phyloP scores from a whole-genome alignment of 192 early-diverging fungal genomes.

The Backusella westeae region DNA sequence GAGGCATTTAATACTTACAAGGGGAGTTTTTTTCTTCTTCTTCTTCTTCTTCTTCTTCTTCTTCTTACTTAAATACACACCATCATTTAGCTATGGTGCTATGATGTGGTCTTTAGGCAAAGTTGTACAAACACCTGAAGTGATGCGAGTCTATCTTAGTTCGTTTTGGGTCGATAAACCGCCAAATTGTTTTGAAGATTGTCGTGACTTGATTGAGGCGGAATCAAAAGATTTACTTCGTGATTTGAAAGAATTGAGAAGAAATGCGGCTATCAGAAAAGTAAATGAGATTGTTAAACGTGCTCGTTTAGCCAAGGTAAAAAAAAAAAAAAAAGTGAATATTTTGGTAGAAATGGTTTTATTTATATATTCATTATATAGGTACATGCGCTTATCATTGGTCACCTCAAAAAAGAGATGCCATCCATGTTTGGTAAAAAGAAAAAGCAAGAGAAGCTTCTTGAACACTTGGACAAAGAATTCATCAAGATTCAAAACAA shows the following conservation, averaged over 20 bases:
- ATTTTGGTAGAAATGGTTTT: not conserved
- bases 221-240: conserved; percentile 78
- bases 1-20: not conserved
- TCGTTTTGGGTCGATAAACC: conserved; percentile 79
- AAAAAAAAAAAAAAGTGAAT: not conserved
- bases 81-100: conserved; percentile 60
- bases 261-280: conserved; percentile 80
- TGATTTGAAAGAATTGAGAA: conserved; percentile 70
- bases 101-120: conserved; percentile 93
- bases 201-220: conserved; percentile 59
- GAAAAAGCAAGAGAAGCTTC: conserved; percentile 69
- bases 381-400: conserved; percentile 85
- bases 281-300: conserved; percentile 92
- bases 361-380: conserved; percentile 23
- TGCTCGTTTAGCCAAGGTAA: conserved; percentile 65
- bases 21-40: not conserved
- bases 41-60: not conserved
- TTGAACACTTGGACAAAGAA: conserved; percentile 70
- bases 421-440: conserved; percentile 80
- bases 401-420: conserved; percentile 80
- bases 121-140: conserved; percentile 86
- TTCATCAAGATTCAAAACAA: conserved; percentile 71
- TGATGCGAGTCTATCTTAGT: conserved; percentile 81
- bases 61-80: too few relatives aligned
- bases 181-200: conserved; percentile 68